Evolutionary conservation across 345 rosid species (phyloP), one percentile per base, ranked within the genome.

Genomic region (Gossypium longicalyx): DNA sequence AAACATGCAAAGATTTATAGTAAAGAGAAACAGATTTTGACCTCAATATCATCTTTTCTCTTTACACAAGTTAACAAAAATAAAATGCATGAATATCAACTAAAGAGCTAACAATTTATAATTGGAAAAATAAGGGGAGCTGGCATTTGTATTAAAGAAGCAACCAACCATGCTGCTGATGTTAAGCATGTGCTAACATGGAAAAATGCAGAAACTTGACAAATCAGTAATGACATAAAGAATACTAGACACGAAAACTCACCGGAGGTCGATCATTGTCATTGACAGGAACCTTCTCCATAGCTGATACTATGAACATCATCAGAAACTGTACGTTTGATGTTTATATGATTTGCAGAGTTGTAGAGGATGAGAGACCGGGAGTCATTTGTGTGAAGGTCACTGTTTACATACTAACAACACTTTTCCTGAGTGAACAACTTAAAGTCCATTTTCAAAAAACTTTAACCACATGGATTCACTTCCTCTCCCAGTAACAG

Each of bases 401-500:
- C 98, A 79, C 97, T 94, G 78, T 91, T 94, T 95, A 98, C 98
- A 92, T 92, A 72, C 98, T 92, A 72, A 94, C 98, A 62, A 91
- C 86, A 19, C 98, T 83, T 91, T 89, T 80, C 98, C 98, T 3
- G 98, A 81, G 79, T 92, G 98, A 79, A 92, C 80, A 89, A 85
- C 83, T 94, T 94, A 43, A 97, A 91, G 85, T 94, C 93, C 98
- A 74, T 91, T 98, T 81, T 93, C 89, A 86, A 91, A 94, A 77
- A 94, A 93, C 82, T 91, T 91, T 53, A 96, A 97, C 98, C 98
- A 93, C 65, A 90, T 92, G 4, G 97, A 92, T 83, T 94, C 89
- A 12, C 98, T 97, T 76, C 98, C 97, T 75, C 48, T 83, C 78
- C 96, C 97, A 47, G 94, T 89, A 34, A 98, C 93, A 67, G 94